phyloP scores from a whole-genome alignment of 2,329 filamentous ascomycete genomes.

The Sarocladium kiliense region DNA sequence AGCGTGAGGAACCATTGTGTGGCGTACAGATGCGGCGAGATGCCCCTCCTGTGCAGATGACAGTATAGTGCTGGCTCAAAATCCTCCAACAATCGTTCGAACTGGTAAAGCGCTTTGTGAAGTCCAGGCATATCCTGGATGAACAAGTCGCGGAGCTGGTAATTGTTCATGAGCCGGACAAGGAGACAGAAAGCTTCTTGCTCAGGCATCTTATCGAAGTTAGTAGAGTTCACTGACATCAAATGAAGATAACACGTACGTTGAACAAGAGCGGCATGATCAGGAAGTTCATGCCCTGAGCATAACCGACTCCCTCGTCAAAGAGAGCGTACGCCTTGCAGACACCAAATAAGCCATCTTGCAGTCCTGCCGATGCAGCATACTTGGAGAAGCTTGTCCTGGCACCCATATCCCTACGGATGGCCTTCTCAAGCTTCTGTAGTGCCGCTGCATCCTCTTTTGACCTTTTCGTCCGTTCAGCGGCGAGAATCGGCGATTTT shows the following conservation, averaged over 20 bases:
- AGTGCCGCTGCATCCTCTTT: constrained; percentile 72
- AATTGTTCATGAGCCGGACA: constrained; percentile 94
- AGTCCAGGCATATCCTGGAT: constrained; percentile 94
- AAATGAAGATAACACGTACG: constrained; percentile 42
- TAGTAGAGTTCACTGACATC: not conserved
- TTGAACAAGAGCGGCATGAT: constrained; percentile 96
- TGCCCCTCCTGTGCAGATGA: constrained; percentile 81
- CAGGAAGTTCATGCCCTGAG: constrained; percentile 98
- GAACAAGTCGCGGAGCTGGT: constrained; percentile 87
- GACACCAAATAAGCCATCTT: constrained; percentile 89
- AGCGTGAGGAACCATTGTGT: constrained; percentile 98
- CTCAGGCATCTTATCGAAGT: constrained; percentile 70
- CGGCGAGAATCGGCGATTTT: constrained; percentile 56
- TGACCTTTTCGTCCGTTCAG: constrained; percentile 69
- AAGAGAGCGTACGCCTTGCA: constrained; percentile 97
- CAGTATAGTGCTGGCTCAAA: constrained; percentile 91
- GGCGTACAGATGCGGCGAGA: constrained; percentile 88
- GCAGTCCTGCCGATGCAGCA: constrained; percentile 81
- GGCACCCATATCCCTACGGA: constrained; percentile 84
- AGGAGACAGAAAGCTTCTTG: constrained; percentile 94
- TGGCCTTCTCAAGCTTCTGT: constrained; percentile 82
- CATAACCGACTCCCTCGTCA: constrained; percentile 91
- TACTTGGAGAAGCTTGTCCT: constrained; percentile 97
- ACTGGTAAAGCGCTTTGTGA: constrained; percentile 89
- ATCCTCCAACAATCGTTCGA: constrained; percentile 90